phyloP scores from a whole-genome alignment of 257 asterid species.

The Solanum phureja region DNA sequence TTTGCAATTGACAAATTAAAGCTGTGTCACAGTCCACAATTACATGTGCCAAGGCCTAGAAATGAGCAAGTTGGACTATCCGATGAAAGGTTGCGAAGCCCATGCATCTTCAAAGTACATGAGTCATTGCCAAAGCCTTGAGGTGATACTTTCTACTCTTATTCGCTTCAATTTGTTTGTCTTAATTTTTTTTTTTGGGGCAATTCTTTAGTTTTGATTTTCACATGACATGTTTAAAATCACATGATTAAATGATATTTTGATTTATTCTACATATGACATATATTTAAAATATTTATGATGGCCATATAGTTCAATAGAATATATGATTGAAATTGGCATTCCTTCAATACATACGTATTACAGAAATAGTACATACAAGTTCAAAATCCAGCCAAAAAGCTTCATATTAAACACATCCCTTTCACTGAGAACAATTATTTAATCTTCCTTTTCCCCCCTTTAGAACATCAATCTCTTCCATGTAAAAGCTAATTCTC shows the following conservation, averaged over 20 bases:
- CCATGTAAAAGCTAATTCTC: not conserved
- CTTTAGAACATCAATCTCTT: not conserved
- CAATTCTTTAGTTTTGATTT: too few species aligned
- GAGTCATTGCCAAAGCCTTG: not conserved
- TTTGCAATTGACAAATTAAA: not conserved
- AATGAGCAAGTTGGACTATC: not conserved
- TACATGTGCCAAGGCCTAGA: not conserved
- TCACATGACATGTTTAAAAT: not conserved
- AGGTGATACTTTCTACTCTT: not conserved
- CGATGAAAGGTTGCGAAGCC: not conserved
- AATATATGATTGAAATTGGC: not conserved
- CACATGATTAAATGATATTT: too few species aligned
- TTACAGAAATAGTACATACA: not conserved
- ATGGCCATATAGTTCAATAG: not conserved
- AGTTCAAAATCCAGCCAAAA: not conserved
- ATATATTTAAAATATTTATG: not conserved
- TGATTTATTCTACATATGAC: not conserved
- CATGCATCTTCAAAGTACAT: not conserved
- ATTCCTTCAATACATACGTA: not conserved
- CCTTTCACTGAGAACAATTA: not conserved
- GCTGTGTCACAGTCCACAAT: not conserved
- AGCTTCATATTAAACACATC: not conserved
- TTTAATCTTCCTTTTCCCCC: not conserved
- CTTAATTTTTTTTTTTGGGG: too few species aligned
- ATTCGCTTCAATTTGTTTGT: not conserved